These are phyloP conservation scores for Metarhizium anisopliae DNA, from an alignment of 2,329 filamentous ascomycete genomes.

Conservation along the genomic window DNA sequence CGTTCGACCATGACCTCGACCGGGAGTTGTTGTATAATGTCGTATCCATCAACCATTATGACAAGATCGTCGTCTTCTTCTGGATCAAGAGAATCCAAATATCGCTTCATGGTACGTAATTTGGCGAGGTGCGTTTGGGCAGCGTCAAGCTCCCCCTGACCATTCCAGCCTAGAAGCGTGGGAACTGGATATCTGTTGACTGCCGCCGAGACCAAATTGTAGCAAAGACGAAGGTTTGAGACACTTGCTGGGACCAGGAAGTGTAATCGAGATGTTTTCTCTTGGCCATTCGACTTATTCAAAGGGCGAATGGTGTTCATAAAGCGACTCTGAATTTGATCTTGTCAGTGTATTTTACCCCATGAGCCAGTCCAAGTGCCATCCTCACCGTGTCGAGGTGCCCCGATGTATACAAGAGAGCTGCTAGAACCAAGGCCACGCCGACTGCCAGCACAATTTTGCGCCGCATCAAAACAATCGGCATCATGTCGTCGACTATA, in stretches of 20 bases:
- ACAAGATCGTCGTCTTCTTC: constrained; percentile 47
- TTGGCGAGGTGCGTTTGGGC: constrained; percentile 29
- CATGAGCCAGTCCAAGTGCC: not conserved
- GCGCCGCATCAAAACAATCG: not conserved
- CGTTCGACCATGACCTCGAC: constrained; percentile 53
- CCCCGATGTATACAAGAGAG: not conserved
- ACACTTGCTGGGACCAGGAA: constrained; percentile 29
- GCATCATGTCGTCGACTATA: not conserved
- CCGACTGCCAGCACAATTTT: constrained; percentile 2
- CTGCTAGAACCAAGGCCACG: constrained; percentile 1
- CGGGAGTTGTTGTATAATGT: constrained; percentile 57
- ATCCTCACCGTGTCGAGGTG: constrained; percentile 2
- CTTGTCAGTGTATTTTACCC: not conserved
- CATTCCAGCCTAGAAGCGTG: constrained; percentile 29
- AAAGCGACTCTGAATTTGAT: not conserved
- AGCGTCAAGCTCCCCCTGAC: constrained; percentile 23
- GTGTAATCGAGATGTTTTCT: constrained; percentile 23
- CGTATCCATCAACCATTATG: constrained; percentile 53
- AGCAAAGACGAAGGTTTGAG: constrained; percentile 28
- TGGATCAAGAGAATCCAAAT: constrained; percentile 19
- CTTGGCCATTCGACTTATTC: not conserved
- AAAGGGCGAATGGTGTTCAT: not conserved
- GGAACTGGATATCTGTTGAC: constrained; percentile 29
- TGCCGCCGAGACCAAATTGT: constrained; percentile 27
- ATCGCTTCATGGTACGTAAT: constrained; percentile 25